Evolutionary conservation across 2,329 filamentous ascomycete species (phyloP), one percentile per base, ranked within the genome.

Genomic region (Paecilomyces formosus): DNA sequence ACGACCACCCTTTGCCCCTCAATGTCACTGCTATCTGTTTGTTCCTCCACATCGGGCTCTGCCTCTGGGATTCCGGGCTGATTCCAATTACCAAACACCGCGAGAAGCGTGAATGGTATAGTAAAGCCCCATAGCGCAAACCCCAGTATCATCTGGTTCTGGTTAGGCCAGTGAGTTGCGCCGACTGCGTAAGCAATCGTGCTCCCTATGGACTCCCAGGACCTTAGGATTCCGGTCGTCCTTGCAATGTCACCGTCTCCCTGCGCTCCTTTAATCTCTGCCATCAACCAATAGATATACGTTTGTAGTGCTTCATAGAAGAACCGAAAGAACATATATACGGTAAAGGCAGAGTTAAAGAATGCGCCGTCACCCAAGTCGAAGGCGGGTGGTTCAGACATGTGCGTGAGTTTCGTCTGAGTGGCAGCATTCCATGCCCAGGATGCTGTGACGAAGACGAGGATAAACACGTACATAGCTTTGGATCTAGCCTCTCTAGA

Each of bases 221-320:
- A 69, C 52, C 69, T 60, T 18, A 72, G 54, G 22, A 71, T 71
- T 0, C 69, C 69, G 2, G 69, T 72, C 9, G 68, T 71, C 50
- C 69, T 60, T 1, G 69, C 64, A 22, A 72, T 65, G 51, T 70
- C 69, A 1, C 69, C 69, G n/a, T 70, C 66, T 13, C 57, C 60
- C 60, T 71, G 67, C 0, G 67, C 66, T 5, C 63, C 63, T 35
- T 63, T 64, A 51, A 64, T 63, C 35, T 62, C 62, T n/a, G 63
- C 80, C 1, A 82, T 70, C 13, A 81, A 66, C 78, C 79, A 82
- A 66, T 81, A 82, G 0, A 80, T 76, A 57, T 80, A 81, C 70
- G 81, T 81, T 62, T 78, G 78, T 51, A 81, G 76, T 0, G 76
- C 78, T 61, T 82, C 80, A 58, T 82, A 81, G 68, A 81, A 75